phyloP scores from a whole-genome alignment of 1,284 basidiomycete species.

The Ceratobasidium sp. region DNA sequence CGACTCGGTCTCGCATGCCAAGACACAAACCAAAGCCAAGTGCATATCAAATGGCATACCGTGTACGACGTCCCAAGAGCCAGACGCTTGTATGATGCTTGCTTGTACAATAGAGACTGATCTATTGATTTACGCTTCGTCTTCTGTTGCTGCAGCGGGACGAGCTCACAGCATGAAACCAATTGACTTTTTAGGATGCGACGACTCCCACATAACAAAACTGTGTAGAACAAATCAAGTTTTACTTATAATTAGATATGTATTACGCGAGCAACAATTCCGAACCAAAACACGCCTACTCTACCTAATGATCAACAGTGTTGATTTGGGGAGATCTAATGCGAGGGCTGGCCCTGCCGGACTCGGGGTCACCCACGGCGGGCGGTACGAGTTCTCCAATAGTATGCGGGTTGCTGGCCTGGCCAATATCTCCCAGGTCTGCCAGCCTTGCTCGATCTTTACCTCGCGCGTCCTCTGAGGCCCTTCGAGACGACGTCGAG shows the following conservation, averaged over 20 bases:
- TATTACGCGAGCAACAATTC: conserved; percentile 13
- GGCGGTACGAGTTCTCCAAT: conserved; percentile 40
- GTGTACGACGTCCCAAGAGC: not conserved
- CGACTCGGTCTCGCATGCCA: not conserved
- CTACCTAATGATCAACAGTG: conserved; percentile 16
- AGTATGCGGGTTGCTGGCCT: conserved; percentile 22
- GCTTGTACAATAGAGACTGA: not conserved
- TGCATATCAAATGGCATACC: not conserved
- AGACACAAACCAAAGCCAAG: not conserved
- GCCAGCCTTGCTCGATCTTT: conserved; percentile 3
- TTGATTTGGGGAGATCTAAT: conserved; percentile 38
- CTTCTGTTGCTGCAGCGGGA: not conserved
- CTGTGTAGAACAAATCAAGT: not conserved
- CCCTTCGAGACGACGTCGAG: conserved; percentile 32
- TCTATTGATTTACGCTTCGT: not conserved
- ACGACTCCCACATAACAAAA: not conserved
- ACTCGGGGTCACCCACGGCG: conserved; percentile 1
- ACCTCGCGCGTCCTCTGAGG: conserved; percentile 22
- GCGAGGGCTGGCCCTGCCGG: conserved; percentile 36
- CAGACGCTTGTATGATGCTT: not conserved
- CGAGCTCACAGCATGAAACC: not conserved
- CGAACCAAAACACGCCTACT: conserved; percentile 6
- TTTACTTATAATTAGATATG: conserved; percentile 31
- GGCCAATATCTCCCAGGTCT: conserved; percentile 12
- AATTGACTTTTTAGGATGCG: not conserved